Evolutionary conservation across 257 asterid species (phyloP), one percentile per base, ranked within the genome.

Genomic region (Nemophila menziesii): DNA sequence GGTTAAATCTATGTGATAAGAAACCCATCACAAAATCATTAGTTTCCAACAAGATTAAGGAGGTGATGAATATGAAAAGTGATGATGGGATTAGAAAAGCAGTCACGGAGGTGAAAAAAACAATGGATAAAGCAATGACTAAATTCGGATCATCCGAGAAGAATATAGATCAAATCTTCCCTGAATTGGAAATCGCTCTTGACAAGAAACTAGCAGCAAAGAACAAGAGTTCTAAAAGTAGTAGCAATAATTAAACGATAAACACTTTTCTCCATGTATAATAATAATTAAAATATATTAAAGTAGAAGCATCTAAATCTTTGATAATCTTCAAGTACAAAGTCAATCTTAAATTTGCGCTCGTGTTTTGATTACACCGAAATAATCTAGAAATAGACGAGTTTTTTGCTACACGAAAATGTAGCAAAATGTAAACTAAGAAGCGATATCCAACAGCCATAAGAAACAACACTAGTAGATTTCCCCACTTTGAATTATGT

Each of bases 381-480:
- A 67, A 61, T 48, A 62, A 23, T 39, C 78, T 66, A 46, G 57
- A 46, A 7, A 66, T 43, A 36, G 66, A 65, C 11, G 58, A 8
- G 50, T 57, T 63, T 60, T 66, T 83, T 48, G 73, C 65, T 15
- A 63, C 74, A 71, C 72, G 66, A 55, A 78, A 55, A 33, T 72
- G 78, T 20, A 85, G 76, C 58, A 73, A 52, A 40, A 66, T 56
- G 37, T 81, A 71, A 20, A 71, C 96, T 42, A 81, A 57, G 50
- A 72, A 34, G 8, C 94, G 93, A 51, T 74, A 77, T 3, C 69
- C 92, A 24, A 73, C 61, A 17, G 89, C 92, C 94, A 90, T 79
- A 4, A 77, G 69, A 56, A 72, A 74, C 66, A 90, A 61, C 23
- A 79, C 46, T 6, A 90, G 74, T 29, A 85, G 56, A 49, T 85